These are phyloP conservation scores for Agastache rugosa DNA, from an alignment of 257 asterid species.

Conservation along the genomic window DNA sequence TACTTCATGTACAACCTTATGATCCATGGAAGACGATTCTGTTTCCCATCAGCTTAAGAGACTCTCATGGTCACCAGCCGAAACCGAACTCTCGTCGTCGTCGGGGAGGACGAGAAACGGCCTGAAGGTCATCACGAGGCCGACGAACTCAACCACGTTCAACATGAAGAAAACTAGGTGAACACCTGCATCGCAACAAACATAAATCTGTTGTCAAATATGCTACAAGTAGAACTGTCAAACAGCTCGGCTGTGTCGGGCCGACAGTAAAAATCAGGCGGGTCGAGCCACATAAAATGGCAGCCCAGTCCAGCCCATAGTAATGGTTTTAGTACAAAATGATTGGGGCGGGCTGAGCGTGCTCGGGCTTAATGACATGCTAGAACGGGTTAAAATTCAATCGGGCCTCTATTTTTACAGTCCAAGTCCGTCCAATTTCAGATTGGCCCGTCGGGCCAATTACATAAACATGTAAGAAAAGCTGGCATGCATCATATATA, in stretches of 20 bases:
- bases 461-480: not conserved
- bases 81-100: constrained; percentile 12
- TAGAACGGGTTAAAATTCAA: too few species aligned
- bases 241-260: too few species aligned
- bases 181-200: constrained; percentile 55
- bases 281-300: too few species aligned
- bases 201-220: constrained; percentile 8
- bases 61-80: constrained; percentile 23
- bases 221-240: not conserved
- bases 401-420: too few species aligned
- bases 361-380: too few species aligned
- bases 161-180: constrained; percentile 69
- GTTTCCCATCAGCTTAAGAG: not conserved
- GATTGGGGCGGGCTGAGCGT: too few species aligned
- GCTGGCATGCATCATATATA: too few species aligned
- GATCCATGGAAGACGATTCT: not conserved
- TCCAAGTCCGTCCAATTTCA: too few species aligned
- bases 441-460: too few species aligned
- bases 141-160: constrained; percentile 63
- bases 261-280: too few species aligned
- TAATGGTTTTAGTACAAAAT: too few species aligned
- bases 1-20: not conserved
- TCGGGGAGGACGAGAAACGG: constrained; percentile 50
- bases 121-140: constrained; percentile 56
- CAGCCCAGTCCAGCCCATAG: too few species aligned